These are phyloP conservation scores for Aurinia saxatilis DNA, from an alignment of 345 rosid genomes.

Conservation along the genomic window DNA sequence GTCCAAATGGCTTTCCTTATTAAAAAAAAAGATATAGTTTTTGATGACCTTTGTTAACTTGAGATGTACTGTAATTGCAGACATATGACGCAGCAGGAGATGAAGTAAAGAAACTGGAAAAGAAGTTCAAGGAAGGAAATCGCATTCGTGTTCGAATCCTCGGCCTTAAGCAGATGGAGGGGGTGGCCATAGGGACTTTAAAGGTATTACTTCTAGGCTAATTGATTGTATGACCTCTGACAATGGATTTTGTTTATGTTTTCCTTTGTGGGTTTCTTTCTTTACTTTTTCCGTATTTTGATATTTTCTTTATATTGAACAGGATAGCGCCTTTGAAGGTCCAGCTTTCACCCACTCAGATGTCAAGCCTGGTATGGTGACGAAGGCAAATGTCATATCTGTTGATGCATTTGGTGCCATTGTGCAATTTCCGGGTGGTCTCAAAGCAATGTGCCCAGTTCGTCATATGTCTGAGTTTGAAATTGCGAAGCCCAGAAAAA, in stretches of 20 bases:
- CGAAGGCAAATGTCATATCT: slow-evolving; percentile 64
- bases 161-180: slow-evolving; percentile 84
- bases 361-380: slow-evolving; percentile 95
- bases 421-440: slow-evolving; percentile 91
- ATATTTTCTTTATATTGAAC: slow-evolving; percentile 27
- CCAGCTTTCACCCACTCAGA: slow-evolving; percentile 86
- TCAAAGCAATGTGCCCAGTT: slow-evolving; percentile 96
- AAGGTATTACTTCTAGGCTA: slow-evolving; percentile 46
- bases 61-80: slow-evolving; percentile 29
- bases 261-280: neutral
- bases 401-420: slow-evolving; percentile 88
- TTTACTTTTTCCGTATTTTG: neutral
- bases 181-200: slow-evolving; percentile 78
- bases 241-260: neutral
- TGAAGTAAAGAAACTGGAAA: slow-evolving; percentile 67
- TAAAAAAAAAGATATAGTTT: neutral
- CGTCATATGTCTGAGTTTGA: slow-evolving; percentile 96
- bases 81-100: slow-evolving; percentile 80
- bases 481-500: slow-evolving; percentile 75
- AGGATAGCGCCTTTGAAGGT: slow-evolving; percentile 97
- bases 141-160: slow-evolving; percentile 78
- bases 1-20: slow-evolving; percentile 24
- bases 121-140: slow-evolving; percentile 72
- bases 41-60: slow-evolving; percentile 15
- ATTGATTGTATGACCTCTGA: neutral